phyloP scores from a whole-genome alignment of 2,329 filamentous ascomycete species.

The Massarina eburnea region DNA sequence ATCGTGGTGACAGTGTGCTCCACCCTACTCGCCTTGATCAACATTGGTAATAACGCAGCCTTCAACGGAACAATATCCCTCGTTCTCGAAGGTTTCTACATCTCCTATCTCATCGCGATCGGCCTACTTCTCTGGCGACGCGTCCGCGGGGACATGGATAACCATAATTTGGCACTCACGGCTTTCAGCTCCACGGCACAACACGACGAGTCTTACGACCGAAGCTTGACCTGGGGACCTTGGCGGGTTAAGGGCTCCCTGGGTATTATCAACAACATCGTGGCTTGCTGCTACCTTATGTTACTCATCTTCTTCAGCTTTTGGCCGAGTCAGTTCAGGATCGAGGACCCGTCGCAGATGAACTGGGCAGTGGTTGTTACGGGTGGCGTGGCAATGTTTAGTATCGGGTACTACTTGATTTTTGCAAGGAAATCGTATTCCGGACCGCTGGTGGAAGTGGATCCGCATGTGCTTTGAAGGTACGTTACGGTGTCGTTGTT shows the following conservation, averaged over 20 bases:
- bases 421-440: slow-evolving; percentile 35
- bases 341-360: slow-evolving; percentile 24
- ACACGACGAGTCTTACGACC: slow-evolving; percentile 23
- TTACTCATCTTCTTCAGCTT: slow-evolving; percentile 41
- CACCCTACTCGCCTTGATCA: slow-evolving; percentile 53
- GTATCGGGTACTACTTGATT: slow-evolving; percentile 33
- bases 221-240: slow-evolving; percentile 34
- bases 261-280: slow-evolving; percentile 34
- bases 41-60: slow-evolving; percentile 50
- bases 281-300: slow-evolving; percentile 35
- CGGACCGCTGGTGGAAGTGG: slow-evolving; percentile 37
- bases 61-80: slow-evolving; percentile 41
- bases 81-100: slow-evolving; percentile 40
- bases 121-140: slow-evolving; percentile 40
- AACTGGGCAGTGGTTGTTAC: slow-evolving; percentile 40
- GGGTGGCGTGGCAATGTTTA: slow-evolving; percentile 29
- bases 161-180: slow-evolving; percentile 20
- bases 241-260: slow-evolving; percentile 34
- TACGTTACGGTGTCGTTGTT: too few species aligned
- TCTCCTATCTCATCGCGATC: slow-evolving; percentile 38
- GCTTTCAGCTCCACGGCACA: slow-evolving; percentile 21
- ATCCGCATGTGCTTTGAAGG: slow-evolving; percentile 23
- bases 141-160: slow-evolving; percentile 33
- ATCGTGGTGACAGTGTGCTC: slow-evolving; percentile 49
- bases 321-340: slow-evolving; percentile 28